Evolutionary conservation across 2,329 filamentous ascomycete species (phyloP).

Genomic region (Tolypocladium amazonense): DNA sequence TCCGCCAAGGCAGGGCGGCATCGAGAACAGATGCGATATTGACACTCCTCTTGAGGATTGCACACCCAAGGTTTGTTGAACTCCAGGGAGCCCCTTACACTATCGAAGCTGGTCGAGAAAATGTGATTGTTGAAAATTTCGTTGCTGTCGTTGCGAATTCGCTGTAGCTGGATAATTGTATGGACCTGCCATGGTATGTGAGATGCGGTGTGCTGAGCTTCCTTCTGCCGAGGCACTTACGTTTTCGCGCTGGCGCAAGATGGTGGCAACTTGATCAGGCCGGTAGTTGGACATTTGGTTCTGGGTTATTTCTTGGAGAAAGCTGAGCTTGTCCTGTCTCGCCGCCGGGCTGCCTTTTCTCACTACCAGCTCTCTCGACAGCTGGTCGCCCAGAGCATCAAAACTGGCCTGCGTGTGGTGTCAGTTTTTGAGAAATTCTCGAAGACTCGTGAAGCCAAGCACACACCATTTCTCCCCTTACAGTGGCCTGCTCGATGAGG

Average conservation of each 20-base stretch:
- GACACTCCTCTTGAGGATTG: conserved; percentile 30
- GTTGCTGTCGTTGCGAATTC: conserved; percentile 11
- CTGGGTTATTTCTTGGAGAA: conserved; percentile 32
- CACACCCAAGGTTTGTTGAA: conserved; percentile 27
- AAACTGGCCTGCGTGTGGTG: conserved; percentile 17
- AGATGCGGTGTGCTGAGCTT: not conserved
- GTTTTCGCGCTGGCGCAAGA: conserved; percentile 39
- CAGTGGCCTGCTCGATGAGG: conserved; percentile 19
- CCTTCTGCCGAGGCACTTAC: conserved; percentile 20
- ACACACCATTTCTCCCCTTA: conserved; percentile 10
- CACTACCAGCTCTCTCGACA: conserved; percentile 21
- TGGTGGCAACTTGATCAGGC: conserved; percentile 32
- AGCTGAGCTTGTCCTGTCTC: conserved; percentile 30
- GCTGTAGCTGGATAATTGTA: conserved; percentile 18
- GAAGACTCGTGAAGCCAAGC: not conserved
- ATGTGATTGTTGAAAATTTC: conserved; percentile 9
- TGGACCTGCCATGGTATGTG: conserved; percentile 16
- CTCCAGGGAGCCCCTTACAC: conserved; percentile 6
- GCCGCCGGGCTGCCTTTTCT: conserved; percentile 28
- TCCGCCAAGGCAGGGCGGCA: conserved; percentile 35
- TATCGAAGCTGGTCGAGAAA: conserved; percentile 8
- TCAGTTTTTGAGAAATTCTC: not conserved
- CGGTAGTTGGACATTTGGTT: conserved; percentile 33
- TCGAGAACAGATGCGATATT: conserved; percentile 36
- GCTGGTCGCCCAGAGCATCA: conserved; percentile 20